A percentile compares a stretch with the other conserved stretches of the same genome.
phyloP scores from a whole-genome alignment of 2,329 filamentous ascomycete species.

The Alternaria longipes region DNA sequence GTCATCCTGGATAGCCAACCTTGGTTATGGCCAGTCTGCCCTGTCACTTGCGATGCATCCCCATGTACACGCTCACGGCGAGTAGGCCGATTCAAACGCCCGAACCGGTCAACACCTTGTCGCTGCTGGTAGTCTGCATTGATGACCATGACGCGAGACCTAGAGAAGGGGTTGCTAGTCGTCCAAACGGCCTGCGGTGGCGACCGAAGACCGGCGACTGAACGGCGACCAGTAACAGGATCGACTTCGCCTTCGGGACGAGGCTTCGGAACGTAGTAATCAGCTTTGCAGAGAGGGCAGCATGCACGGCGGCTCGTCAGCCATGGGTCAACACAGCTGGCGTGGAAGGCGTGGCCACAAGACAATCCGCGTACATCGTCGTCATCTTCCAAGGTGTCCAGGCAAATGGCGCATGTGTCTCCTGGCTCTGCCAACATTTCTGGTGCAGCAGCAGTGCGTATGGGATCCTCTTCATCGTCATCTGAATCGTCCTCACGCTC shows the following conservation, averaged over 20 bases:
- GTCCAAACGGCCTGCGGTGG: constrained; percentile 49
- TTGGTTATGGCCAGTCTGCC: constrained; percentile 17
- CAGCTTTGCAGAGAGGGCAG: constrained; percentile 96
- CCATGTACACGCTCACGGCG: constrained; percentile 33
- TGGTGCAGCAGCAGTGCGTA: constrained; percentile 81
- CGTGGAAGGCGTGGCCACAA: constrained; percentile 98
- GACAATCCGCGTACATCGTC: constrained; percentile 93
- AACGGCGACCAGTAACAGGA: constrained; percentile 38
- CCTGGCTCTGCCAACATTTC: constrained; percentile 84
- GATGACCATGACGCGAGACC: constrained; percentile 45
- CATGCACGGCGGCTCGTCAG: constrained; percentile 92
- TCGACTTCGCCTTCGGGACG: constrained; percentile 67
- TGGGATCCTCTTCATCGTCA: constrained; percentile 78
- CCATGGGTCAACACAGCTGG: constrained; percentile 95
- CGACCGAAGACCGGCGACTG: constrained; percentile 41
- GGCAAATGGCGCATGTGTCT: constrained; percentile 95
- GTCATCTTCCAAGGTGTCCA: constrained; percentile 92
- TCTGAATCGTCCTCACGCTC: constrained; percentile 64
- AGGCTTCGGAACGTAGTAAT: constrained; percentile 95
- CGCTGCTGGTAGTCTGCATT: constrained; percentile 21
- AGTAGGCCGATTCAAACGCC: constrained; percentile 36
- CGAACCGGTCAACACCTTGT: constrained; percentile 29
- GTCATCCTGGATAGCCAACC: constrained; percentile 40
- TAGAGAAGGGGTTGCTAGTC: constrained; percentile 43
- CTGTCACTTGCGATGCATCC: constrained; percentile 19